A percentile compares a stretch with the other conserved stretches of the same genome.
These are phyloP conservation scores for Fusarium tanahbumbuense DNA, from an alignment of 2,329 filamentous ascomycete genomes.

Conservation along the genomic window DNA sequence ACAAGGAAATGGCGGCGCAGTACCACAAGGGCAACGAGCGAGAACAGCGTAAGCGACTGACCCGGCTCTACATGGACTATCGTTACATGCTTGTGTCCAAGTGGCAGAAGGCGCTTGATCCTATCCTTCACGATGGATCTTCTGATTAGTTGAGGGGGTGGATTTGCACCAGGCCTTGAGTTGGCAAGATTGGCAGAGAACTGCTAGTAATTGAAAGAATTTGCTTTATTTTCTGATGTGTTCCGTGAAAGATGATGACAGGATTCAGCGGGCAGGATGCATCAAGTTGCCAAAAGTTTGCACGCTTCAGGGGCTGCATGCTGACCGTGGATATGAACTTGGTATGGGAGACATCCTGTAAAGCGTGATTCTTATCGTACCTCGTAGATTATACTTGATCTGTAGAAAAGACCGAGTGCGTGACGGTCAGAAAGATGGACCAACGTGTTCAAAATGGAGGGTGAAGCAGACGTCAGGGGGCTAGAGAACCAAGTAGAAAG, in stretches of 20 bases:
- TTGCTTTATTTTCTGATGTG: background rate
- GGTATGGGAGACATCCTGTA: background rate
- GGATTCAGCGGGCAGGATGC: background rate
- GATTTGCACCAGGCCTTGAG: background rate
- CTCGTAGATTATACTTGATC: background rate
- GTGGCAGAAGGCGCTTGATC: slow-evolving; percentile 7
- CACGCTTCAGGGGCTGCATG: background rate
- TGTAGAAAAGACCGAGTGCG: background rate
- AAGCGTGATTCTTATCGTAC: background rate
- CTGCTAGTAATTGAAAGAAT: background rate
- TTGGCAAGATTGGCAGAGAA: background rate
- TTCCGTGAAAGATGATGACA: background rate
- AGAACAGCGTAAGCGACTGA: slow-evolving; percentile 15
- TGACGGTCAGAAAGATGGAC: background rate
- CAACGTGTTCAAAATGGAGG: background rate
- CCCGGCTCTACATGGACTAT: slow-evolving; percentile 11
- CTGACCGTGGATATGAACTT: background rate
- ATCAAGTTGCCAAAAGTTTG: background rate
- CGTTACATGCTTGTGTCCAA: slow-evolving; percentile 19
- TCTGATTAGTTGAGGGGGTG: background rate
- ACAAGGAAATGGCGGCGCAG: slow-evolving; percentile 1
- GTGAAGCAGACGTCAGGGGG: background rate
- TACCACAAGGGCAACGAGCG: slow-evolving; percentile 3
- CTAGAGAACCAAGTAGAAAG: background rate
- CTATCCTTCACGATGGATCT: slow-evolving; percentile 4